A percentile compares a stretch with the other conserved stretches of the same genome.
phyloP scores from a whole-genome alignment of 1,284 basidiomycete species.

The Leccinum solheimii region DNA sequence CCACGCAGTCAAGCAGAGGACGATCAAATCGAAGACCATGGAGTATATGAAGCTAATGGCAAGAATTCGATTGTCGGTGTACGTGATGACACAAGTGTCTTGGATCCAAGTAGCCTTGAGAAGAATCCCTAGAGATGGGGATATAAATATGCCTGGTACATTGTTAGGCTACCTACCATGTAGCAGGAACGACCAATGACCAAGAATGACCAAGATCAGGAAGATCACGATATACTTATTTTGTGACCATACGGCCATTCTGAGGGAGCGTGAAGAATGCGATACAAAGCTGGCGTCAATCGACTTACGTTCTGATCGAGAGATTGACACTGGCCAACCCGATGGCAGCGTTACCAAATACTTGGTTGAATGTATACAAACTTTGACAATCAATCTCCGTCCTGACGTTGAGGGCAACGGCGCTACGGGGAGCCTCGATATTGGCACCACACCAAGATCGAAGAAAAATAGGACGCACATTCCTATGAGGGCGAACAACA shows the following conservation, averaged over 20 bases:
- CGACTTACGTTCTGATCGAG: conserved; percentile 69
- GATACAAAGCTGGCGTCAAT: background rate
- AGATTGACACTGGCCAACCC: conserved; percentile 78
- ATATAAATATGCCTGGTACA: background rate
- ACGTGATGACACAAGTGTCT: conserved; percentile 53
- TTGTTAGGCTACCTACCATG: conserved; percentile 49
- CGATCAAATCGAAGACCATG: conserved; percentile 69
- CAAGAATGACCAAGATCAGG: conserved; percentile 62
- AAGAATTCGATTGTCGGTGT: conserved; percentile 56
- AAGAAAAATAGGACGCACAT: conserved; percentile 48
- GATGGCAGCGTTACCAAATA: conserved; percentile 68
- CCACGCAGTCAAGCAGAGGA: conserved; percentile 59
- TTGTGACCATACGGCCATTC: conserved; percentile 72
- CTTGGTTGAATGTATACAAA: conserved; percentile 73
- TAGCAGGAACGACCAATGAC: conserved; percentile 75
- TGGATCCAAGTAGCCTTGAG: conserved; percentile 58
- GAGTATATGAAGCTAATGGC: conserved; percentile 70
- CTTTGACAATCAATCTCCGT: conserved; percentile 35
- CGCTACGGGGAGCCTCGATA: conserved; percentile 7
- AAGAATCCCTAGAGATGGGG: conserved; percentile 47
- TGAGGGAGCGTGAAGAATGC: conserved; percentile 26
- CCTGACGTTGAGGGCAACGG: conserved; percentile 36
- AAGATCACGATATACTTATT: conserved; percentile 56
- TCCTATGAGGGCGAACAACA: conserved; percentile 68
- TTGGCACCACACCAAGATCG: background rate